These are phyloP conservation scores for Macrophomina tecta DNA, from an alignment of 2,329 filamentous ascomycete species.

Conservation along the genomic window DNA sequence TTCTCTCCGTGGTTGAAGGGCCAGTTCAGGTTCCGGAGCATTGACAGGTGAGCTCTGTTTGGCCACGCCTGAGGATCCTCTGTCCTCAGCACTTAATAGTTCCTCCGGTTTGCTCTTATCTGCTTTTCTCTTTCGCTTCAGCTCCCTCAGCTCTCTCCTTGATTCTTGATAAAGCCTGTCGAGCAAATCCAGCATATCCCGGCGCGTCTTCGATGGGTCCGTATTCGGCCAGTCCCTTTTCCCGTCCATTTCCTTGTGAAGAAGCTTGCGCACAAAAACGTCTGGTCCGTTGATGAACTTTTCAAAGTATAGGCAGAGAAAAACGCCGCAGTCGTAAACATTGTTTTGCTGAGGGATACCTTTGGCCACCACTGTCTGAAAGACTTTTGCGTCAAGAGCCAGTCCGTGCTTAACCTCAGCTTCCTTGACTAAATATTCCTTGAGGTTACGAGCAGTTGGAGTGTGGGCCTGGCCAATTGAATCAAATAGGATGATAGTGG, in stretches of 20 bases:
- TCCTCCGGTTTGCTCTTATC: background rate
- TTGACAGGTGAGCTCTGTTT: background rate
- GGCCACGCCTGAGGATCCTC: background rate
- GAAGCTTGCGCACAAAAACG: conserved; percentile 68
- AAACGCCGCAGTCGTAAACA: conserved; percentile 87
- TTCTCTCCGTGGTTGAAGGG: background rate
- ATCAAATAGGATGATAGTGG: conserved; percentile 85
- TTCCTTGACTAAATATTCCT: conserved; percentile 78
- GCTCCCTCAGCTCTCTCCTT: conserved; percentile 48
- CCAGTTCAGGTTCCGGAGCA: background rate
- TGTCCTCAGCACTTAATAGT: no score
- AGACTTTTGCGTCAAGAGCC: conserved; percentile 50
- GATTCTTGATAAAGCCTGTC: conserved; percentile 67
- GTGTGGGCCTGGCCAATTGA: conserved; percentile 72
- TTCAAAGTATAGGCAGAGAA: conserved; percentile 81
- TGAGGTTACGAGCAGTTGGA: conserved; percentile 70
- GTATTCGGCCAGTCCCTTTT: conserved; percentile 61
- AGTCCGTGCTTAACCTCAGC: conserved; percentile 66
- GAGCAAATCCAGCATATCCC: conserved; percentile 69
- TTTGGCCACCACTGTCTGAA: conserved; percentile 68
- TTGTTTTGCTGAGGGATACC: conserved; percentile 82
- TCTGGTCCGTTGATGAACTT: conserved; percentile 80
- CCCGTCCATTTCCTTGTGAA: conserved; percentile 68
- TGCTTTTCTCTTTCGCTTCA: conserved; percentile 38
- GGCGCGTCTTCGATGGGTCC: conserved; percentile 64